Base-by-base conservation (phyloP, 176 grass and related monocot genomes). In the Raddia guianensis region DNA sequence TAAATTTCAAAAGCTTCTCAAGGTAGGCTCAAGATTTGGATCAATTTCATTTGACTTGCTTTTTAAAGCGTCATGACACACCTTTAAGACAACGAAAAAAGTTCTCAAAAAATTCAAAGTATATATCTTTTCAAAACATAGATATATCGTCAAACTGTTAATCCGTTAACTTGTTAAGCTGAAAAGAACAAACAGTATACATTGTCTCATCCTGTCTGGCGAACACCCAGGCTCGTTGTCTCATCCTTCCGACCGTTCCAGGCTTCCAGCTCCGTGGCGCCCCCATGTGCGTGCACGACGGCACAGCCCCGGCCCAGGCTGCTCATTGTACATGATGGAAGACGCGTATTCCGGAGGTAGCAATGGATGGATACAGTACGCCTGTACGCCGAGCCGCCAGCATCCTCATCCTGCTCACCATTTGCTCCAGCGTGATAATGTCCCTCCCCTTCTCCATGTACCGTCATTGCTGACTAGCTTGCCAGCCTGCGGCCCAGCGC, bases 351-450 rank as follows among this genome's bases (percentile, higher is more conserved):
- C 44, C 12, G 62, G 62, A 60, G 9, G 61, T 49, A 74, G 55
- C 34, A 40, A 71, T 33, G 12, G 16, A 32, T 80, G 27, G 11
- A 45, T 75, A 66, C 43, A 46, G 70, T 86, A 67, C 61, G 43
- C 16, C 11, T 80, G 76, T 80, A 80, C 50, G 43, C 70, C 44
- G 68, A 27, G 8, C 66, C 68, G 49, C 76, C 58, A 14, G 20
- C 69, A 67, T 67, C 59, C 49, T 73, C 74, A 71, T 72, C 9
- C 27, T 80, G 76, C 68, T 49, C 68, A 20, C 75, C 59, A 19
- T 55, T 76, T 85, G 27, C 68, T 40, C 49, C 76, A 3, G 20
- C 49, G 49, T 73, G 68, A 73, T 79, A 14, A 46, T 79, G 57
- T 9, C 56, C 6, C n/a, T 35, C 37, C 51, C 46, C 1, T 3